Evolutionary conservation across 768 basidiomycete species (phyloP).

Genomic region (Leccinum broughii): DNA sequence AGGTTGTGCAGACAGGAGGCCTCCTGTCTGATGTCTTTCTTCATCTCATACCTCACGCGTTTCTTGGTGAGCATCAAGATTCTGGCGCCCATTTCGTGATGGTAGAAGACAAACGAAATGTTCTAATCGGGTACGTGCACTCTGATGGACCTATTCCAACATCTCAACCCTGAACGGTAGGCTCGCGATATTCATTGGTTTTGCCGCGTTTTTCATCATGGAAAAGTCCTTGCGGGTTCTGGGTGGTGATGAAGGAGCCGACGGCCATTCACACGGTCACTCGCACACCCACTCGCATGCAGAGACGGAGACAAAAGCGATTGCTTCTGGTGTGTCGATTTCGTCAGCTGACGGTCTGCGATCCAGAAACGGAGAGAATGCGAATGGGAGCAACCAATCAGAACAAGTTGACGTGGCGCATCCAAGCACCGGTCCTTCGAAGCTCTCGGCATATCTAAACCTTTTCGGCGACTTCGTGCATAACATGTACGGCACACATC

Average conservation of each 20-base stretch:
- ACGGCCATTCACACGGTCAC: constrained; percentile 52
- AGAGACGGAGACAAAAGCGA: constrained; percentile 31
- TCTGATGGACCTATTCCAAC: constrained; percentile 5
- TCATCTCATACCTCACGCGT: constrained; percentile 88
- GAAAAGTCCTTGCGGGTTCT: constrained; percentile 88
- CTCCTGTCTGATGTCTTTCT: constrained; percentile 91
- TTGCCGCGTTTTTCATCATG: constrained; percentile 90
- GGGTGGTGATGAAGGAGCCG: constrained; percentile 53
- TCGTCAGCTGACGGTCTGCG: constrained; percentile 49
- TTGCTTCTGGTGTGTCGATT: constrained; percentile 49
- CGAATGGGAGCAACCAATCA: constrained; percentile 17
- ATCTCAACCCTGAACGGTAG: constrained; percentile 37
- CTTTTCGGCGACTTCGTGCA: constrained; percentile 93
- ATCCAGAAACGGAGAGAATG: constrained; percentile 40
- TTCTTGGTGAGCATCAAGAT: constrained; percentile 84
- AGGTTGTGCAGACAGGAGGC: constrained; percentile 68
- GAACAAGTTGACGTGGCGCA: constrained; percentile 27
- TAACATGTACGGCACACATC: constrained; percentile 65
- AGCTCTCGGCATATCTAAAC: constrained; percentile 89
- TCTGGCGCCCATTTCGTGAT: constrained; percentile 73
- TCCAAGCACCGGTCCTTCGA: constrained; percentile 58
- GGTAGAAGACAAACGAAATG: constrained; percentile 90
- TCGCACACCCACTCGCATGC: constrained; percentile 58
- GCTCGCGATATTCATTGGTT: constrained; percentile 81
- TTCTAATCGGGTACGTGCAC: constrained; percentile 73